Base-by-base conservation (phyloP, 345 rosid species). In the Salix dunnii region DNA sequence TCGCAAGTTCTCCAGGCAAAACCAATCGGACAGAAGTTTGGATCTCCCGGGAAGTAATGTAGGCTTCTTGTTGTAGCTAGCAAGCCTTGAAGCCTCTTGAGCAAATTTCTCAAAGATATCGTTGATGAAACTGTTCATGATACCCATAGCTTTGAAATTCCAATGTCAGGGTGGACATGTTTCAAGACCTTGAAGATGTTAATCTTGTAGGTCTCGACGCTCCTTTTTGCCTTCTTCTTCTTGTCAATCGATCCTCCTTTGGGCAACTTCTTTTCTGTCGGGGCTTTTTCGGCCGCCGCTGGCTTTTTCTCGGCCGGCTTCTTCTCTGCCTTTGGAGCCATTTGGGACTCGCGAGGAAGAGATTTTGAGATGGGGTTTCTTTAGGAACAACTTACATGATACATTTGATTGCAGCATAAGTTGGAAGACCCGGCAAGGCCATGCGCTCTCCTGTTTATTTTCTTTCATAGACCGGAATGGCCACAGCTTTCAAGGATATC, bases 271-370 rank as follows among this genome's bases (percentile, higher is more conserved):
- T 79, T 79, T 60, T 78, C 81, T n/a, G 76, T 76, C 31, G 76
- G 72, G 17, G 81, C 68, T 31, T 78, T 72, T 69, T 73, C 81
- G 1, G 62, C 74, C 23, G 23, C 60, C 0, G 67, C 73, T 2
- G 77, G 81, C 63, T 78, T 78, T 60, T 78, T 73, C 74, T 73
- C 81, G 12, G 81, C 81, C 33, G 81, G 81, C 65, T 74, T 79
- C 78, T 79, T 79, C 48, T 79, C 82, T 20, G 76, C 68, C 78
- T 79, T 79, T 0, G 82, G 82, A 11, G 82, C 82, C 82, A 79
- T 79, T 6, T 7, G 6, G 11, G 27, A 21, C 49, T 28, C 73
- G 31, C 21, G n/a, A 40, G 10, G 23, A 42, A 25, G 6, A 10
- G 8, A 36, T 1, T n/a, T 4, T 35, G 55, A 13, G 20, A 30